phyloP scores from a whole-genome alignment of 2,329 filamentous ascomycete genomes.

The Paecilomyces dactylethromorphus region DNA sequence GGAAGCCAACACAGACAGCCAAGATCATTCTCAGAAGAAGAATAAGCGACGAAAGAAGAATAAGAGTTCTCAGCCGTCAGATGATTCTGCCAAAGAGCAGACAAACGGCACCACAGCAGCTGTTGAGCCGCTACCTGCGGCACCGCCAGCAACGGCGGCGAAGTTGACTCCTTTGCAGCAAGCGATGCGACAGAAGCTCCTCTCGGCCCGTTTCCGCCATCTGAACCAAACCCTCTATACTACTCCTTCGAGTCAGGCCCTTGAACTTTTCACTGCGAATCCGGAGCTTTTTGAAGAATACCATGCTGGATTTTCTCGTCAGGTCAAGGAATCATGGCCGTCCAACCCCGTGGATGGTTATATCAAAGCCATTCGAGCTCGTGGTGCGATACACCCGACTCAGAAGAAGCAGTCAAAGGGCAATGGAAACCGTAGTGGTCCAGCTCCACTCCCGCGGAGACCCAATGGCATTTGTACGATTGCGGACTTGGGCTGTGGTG shows the following conservation, averaged over 20 bases:
- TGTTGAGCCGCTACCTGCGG: constrained; percentile 19
- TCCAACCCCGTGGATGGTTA: constrained; percentile 92
- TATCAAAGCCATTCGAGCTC: constrained; percentile 60
- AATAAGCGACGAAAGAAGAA: constrained; percentile 25
- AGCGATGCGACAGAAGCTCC: constrained; percentile 89
- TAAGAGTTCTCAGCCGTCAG: constrained; percentile 13
- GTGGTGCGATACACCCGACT: constrained; percentile 49
- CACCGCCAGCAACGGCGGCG: constrained; percentile 37
- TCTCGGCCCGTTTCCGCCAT: constrained; percentile 92
- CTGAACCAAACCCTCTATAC: constrained; percentile 97
- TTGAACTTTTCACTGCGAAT: constrained; percentile 71
- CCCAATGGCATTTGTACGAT: constrained; percentile 64
- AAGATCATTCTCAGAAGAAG: constrained; percentile 6
- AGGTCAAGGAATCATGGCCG: constrained; percentile 86
- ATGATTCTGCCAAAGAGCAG: constrained; percentile 18
- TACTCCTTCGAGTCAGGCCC: constrained; percentile 75
- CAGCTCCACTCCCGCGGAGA: constrained; percentile 61
- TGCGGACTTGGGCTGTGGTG: constrained; percentile 89
- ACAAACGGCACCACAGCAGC: constrained; percentile 3
- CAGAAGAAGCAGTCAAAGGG: constrained; percentile 34
- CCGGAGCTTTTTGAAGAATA: constrained; percentile 96
- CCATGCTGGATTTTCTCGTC: constrained; percentile 90
- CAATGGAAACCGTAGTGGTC: constrained; percentile 21
- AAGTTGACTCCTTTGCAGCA: constrained; percentile 89
- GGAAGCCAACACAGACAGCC: background rate